Conservation (phyloP, 1,139 yeast genomes). For the Yamadazyma diospyri region DNA sequence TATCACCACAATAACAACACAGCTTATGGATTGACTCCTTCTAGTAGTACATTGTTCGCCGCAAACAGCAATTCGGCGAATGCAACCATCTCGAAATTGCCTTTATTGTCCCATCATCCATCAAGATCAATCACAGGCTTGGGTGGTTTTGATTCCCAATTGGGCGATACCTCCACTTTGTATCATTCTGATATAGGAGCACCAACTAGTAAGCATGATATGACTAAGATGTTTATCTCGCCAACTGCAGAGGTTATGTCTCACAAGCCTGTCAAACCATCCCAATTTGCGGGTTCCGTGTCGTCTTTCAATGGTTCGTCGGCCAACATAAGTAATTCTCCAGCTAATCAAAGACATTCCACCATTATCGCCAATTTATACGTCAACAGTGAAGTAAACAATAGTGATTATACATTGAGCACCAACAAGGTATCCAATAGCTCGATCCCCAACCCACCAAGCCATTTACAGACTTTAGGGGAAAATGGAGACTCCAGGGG, state of each 20-base stretch:
- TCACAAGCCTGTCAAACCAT: slow-evolving; percentile 32
- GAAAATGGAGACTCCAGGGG: slow-evolving; percentile 5
- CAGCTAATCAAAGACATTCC: slow-evolving; percentile 31
- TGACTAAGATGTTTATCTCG: slow-evolving; percentile 61
- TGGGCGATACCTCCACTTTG: slow-evolving; percentile 39
- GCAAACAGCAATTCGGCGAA: slow-evolving; percentile 13
- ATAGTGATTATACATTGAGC: slow-evolving; percentile 32
- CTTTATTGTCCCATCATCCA: slow-evolving; percentile 29
- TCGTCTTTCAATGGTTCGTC: slow-evolving; percentile 18
- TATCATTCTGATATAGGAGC: slow-evolving; percentile 33
- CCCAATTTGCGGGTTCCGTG: slow-evolving; percentile 13
- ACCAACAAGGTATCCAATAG: slow-evolving; percentile 11
- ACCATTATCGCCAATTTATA: slow-evolving; percentile 34
- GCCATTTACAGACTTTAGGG: slow-evolving; percentile 13
- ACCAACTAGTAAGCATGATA: slow-evolving; percentile 38
- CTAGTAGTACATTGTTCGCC: slow-evolving; percentile 11
- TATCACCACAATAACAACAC: slow-evolving; percentile 34
- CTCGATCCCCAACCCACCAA: slow-evolving; percentile 9
- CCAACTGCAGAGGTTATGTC: slow-evolving; percentile 77
- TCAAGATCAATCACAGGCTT: slow-evolving; percentile 18
- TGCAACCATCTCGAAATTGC: slow-evolving; percentile 32
- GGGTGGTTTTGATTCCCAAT: slow-evolving; percentile 21
- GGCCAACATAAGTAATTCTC: slow-evolving; percentile 24
- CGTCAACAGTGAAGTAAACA: slow-evolving; percentile 31
- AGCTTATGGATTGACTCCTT: slow-evolving; percentile 28